Base-by-base conservation (phyloP, 2,329 filamentous ascomycete species). In the Hymenoscyphus salicellus region DNA sequence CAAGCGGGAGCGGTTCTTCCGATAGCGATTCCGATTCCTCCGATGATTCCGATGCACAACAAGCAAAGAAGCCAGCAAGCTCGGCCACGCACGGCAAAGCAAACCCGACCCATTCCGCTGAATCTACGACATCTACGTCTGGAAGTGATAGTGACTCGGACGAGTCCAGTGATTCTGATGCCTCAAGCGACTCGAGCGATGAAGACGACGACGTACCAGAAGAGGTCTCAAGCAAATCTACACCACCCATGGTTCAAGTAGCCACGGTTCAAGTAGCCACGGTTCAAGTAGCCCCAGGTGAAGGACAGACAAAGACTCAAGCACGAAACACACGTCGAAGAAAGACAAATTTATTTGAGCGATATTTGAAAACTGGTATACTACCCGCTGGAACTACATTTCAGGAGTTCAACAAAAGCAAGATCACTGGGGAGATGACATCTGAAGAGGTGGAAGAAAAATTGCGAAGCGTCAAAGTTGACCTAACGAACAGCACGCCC, bases 301-400 rank as follows among this genome's bases (percentile, higher is more conserved):
- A 79, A 65, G 87, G 87, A 17, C 79, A 78, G 36, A 68, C 72
- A 26, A 70, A 73, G 20, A 90, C 87, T 0, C 81, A 81, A 60
- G 76, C 77, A 28, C 82, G 86, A 66, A 90, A 90, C 68, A 71
- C 76, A 33, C 80, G 87, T 46, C 80, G 80, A 49, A 82, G 81
- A 63, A 75, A 82, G 61, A 75, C 78, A 46, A 81, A 81, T 63
- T 77, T 78, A 63, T 76, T 89, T 11, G 75, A 77, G 3, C 78
- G 79, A 63, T 77, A 89, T 7, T 86, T 88, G 69, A 74, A 79
- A 20, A 74, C 80, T n/a, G 85, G 84, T 1, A 72, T 82, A 14
- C 75, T 89, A 8, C 80, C 80, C 23, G 68, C 76, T 30, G 74
- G 80, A 63, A 85, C 86, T 5, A 82, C 80, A 59, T 78, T 84